phyloP scores from a whole-genome alignment of 768 basidiomycete species.

The Leucocoprinus birnbaumii region DNA sequence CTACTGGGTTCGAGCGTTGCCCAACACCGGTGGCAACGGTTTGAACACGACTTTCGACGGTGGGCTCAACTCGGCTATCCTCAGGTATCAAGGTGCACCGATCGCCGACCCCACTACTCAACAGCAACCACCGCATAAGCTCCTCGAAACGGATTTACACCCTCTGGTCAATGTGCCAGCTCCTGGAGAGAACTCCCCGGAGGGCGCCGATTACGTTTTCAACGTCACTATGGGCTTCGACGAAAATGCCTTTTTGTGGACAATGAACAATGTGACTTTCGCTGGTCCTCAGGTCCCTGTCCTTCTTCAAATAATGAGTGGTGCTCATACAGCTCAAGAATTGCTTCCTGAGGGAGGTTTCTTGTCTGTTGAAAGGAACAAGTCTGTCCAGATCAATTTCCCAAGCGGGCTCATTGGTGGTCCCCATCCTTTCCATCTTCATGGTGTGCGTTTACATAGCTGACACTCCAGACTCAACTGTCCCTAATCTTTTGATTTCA shows the following conservation, averaged over 20 bases:
- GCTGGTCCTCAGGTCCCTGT: slow-evolving; percentile 33
- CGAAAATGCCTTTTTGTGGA: background rate
- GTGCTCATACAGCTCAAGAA: slow-evolving; percentile 40
- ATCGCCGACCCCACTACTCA: slow-evolving; percentile 33
- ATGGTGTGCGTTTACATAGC: slow-evolving; percentile 25
- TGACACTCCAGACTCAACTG: background rate
- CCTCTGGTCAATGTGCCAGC: slow-evolving; percentile 28
- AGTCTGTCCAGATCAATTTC: slow-evolving; percentile 31
- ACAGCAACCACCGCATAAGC: slow-evolving; percentile 15
- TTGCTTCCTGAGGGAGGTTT: slow-evolving; percentile 48
- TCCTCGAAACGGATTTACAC: slow-evolving; percentile 40
- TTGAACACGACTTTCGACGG: slow-evolving; percentile 23
- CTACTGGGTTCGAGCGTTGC: slow-evolving; percentile 51
- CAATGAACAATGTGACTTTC: slow-evolving; percentile 7
- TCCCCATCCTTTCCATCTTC: slow-evolving; percentile 39
- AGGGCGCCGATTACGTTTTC: slow-evolving; percentile 39
- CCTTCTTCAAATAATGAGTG: slow-evolving; percentile 58
- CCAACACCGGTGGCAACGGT: slow-evolving; percentile 18
- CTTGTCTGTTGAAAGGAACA: slow-evolving; percentile 44
- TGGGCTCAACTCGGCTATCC: slow-evolving; percentile 43
- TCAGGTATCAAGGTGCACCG: slow-evolving; percentile 44
- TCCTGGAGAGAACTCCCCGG: slow-evolving; percentile 29
- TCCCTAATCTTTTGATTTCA: slow-evolving; percentile 11
- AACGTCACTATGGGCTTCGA: slow-evolving; percentile 29
- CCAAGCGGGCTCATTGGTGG: slow-evolving; percentile 32